Evolutionary conservation across 2,329 filamentous ascomycete genomes (phyloP).

Genomic region (Pseudocercospora fijiensis): DNA sequence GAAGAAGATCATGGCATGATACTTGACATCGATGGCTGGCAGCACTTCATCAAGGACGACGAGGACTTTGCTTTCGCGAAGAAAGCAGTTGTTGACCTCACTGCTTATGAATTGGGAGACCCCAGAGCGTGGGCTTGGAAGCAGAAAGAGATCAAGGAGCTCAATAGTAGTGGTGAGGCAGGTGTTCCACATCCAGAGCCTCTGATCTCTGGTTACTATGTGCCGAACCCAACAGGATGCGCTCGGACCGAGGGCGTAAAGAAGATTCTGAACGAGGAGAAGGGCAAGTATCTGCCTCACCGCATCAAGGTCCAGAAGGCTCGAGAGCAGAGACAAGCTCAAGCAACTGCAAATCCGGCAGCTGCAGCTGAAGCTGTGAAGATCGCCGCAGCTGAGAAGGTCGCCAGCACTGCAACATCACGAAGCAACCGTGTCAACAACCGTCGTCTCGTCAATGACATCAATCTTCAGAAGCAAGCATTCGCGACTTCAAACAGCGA

Average conservation of each 20-base stretch:
- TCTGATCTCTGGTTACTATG: slow-evolving; percentile 69
- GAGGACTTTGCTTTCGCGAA: slow-evolving; percentile 62
- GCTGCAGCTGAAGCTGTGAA: slow-evolving; percentile 64
- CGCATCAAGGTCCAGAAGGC: slow-evolving; percentile 94
- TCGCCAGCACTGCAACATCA: slow-evolving; percentile 82
- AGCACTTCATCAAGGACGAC: slow-evolving; percentile 66
- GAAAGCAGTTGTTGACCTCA: slow-evolving; percentile 50
- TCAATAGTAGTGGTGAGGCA: slow-evolving; percentile 59
- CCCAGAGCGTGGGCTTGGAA: slow-evolving; percentile 67
- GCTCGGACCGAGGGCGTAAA: slow-evolving; percentile 91
- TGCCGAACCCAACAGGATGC: slow-evolving; percentile 78
- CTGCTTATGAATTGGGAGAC: slow-evolving; percentile 55
- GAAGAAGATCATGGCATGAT: slow-evolving; percentile 64
- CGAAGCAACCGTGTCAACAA: slow-evolving; percentile 94
- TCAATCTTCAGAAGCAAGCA: slow-evolving; percentile 88
- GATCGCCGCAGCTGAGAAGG: slow-evolving; percentile 69
- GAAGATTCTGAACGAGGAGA: slow-evolving; percentile 95
- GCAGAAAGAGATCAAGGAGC: slow-evolving; percentile 69
- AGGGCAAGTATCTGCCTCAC: slow-evolving; percentile 96
- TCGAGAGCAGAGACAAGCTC: slow-evolving; percentile 85
- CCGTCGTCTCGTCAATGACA: slow-evolving; percentile 86
- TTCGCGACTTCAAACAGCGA: slow-evolving; percentile 64
- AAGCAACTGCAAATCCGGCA: slow-evolving; percentile 62
- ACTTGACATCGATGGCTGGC: slow-evolving; percentile 70
- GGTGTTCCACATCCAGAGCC: slow-evolving; percentile 55